A percentile compares a stretch with the other conserved stretches of the same genome.
Evolutionary conservation across 2,329 filamentous ascomycete species (phyloP).

Genomic region (Aureobasidium vineae): DNA sequence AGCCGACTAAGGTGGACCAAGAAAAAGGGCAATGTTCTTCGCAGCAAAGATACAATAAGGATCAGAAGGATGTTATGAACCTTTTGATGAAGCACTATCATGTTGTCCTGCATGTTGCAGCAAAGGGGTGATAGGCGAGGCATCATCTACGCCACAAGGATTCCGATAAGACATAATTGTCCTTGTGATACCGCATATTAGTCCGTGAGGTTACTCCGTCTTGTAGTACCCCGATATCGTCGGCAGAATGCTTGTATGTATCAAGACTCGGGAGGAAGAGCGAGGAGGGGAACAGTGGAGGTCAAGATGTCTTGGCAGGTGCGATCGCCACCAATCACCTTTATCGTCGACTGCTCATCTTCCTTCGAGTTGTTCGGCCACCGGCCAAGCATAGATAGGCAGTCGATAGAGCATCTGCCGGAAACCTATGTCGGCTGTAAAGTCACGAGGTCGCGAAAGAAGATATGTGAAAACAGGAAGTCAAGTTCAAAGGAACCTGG

Average conservation of each 20-base stretch:
- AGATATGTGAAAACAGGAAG: too few species aligned
- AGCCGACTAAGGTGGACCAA: too few species aligned
- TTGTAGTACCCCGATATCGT: not conserved
- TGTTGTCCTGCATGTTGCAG: not conserved
- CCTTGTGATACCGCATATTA: constrained; percentile 13
- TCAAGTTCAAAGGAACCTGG: too few species aligned
- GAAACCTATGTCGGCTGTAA: not conserved
- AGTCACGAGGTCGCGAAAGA: not conserved
- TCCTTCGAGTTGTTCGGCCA: not conserved
- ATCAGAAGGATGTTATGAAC: constrained; percentile 3
- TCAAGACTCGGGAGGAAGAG: not conserved
- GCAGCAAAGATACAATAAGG: not conserved
- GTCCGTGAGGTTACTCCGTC: not conserved
- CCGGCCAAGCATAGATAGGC: constrained; percentile 6
- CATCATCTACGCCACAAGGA: not conserved
- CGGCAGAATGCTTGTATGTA: not conserved
- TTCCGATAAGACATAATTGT: constrained; percentile 7
- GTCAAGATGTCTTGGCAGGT: constrained; percentile 6
- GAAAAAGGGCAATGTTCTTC: not conserved
- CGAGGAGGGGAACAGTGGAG: constrained; percentile 1
- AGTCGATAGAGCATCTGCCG: not conserved
- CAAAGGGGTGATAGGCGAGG: constrained; percentile 22
- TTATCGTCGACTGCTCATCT: constrained; percentile 1
- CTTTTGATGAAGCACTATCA: constrained; percentile 9
- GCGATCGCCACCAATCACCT: constrained; percentile 15